A percentile compares a stretch with the other conserved stretches of the same genome.
phyloP scores from a whole-genome alignment of 2,329 filamentous ascomycete genomes.

The Colletotrichum spaethianum region DNA sequence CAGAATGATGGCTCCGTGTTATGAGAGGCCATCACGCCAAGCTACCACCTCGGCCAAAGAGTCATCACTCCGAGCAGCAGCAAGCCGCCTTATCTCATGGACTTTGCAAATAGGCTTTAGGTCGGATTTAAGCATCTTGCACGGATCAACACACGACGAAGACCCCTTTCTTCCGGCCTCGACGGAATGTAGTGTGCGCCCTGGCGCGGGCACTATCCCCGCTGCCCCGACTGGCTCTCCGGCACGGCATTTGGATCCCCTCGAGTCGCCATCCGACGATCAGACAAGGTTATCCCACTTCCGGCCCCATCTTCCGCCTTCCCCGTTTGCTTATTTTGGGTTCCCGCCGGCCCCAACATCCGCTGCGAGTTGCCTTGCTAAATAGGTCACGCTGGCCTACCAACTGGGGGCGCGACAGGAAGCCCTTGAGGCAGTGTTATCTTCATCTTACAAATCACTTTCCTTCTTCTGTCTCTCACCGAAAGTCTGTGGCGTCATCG shows the following conservation, averaged over 20 bases:
- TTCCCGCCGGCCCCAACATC: background rate
- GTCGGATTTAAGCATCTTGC: background rate
- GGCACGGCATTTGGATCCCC: background rate
- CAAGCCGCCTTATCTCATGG: background rate
- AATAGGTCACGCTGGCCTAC: background rate
- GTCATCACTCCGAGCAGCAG: background rate
- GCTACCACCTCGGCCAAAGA: background rate
- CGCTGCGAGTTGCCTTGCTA: background rate
- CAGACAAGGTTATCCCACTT: slow-evolving; percentile 7
- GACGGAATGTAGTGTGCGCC: background rate
- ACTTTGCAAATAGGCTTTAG: background rate
- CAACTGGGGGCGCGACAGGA: no score
- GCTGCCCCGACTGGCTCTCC: slow-evolving; percentile 1
- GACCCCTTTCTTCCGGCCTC: background rate
- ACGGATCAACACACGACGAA: background rate
- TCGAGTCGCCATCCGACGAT: background rate
- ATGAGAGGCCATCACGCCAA: background rate
- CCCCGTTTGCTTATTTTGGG: background rate
- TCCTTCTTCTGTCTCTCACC: background rate
- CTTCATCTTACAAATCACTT: background rate
- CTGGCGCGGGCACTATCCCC: background rate
- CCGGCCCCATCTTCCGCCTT: slow-evolving; percentile 18
- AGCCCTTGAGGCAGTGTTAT: no score
- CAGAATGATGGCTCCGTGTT: background rate
- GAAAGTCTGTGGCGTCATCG: background rate